Evolutionary conservation across 169 alveolate genomes (phyloP), one percentile per base, ranked within the genome.

Genomic region (Cyclospora cayetanensis): DNA sequence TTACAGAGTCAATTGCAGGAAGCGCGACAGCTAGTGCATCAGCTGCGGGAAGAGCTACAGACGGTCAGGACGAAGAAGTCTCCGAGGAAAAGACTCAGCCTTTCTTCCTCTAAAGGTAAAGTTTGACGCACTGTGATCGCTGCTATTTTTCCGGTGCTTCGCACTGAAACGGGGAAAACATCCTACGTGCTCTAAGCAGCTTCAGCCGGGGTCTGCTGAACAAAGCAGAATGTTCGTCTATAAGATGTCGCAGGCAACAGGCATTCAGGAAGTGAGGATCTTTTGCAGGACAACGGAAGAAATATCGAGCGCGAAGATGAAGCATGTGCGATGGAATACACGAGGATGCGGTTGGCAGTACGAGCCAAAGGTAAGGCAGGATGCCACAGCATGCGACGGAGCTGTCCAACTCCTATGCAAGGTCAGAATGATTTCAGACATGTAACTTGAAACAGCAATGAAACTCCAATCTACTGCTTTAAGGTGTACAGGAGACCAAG

Each of bases 1-100:
- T 35, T 77, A n/a, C 87, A 77, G 70, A 42, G 31, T 43, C 70
- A 77, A 77, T 37, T 77, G 87, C 70, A 41, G 46, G 87, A n/a
- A 27, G 65, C 87, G 42, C 87, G 42, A 29, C 65, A 77, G 25
- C 68, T 77, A 25, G 41, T 77, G 87, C 87, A 55, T 22, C 87
- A 77, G 46, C 87, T 43, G 70, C 65, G 27, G 1, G 35, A 31
- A 27, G 87, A 77, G 7, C 31, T 77, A 27, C 87, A 55, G 43
- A 12, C 66, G 31, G 50, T 77, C 27, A 77, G 31, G 29, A 22
- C 66, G 46, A 77, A 77, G 42, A 43, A 35, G 27, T 43, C 83
- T 22, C 83, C 0, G 60, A 72, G 41, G 60, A 7, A 50, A 29
- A 68, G 70, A 43, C 87, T 7, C 0, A 27, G 68, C 68, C 42